Evolutionary conservation across 2,329 filamentous ascomycete species (phyloP).

Genomic region (Aspergillus eucalypticola): DNA sequence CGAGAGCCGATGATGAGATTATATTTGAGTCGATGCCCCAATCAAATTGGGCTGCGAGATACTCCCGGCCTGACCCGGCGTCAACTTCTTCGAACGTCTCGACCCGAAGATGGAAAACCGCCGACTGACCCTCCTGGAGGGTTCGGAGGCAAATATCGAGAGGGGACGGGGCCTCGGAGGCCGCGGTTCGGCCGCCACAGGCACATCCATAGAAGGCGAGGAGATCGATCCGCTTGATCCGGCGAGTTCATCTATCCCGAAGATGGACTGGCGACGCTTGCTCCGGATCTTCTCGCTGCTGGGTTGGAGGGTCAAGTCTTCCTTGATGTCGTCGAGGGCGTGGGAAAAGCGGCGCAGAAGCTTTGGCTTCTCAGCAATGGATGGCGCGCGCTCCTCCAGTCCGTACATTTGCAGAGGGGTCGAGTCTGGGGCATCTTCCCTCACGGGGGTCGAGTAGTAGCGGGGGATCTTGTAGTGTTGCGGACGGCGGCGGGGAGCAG

Average conservation of each 20-base stretch:
- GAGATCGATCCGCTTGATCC: slow-evolving; percentile 12
- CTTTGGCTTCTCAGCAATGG: slow-evolving; percentile 31
- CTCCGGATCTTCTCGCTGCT: slow-evolving; percentile 27
- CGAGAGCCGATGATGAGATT: slow-evolving; percentile 14
- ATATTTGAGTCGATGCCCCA: slow-evolving; percentile 33
- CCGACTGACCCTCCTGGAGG: slow-evolving; percentile 26
- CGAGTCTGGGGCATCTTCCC: slow-evolving; percentile 28
- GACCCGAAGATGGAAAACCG: slow-evolving; percentile 31
- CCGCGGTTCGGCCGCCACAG: slow-evolving; percentile 17
- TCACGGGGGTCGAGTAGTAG: slow-evolving; percentile 38
- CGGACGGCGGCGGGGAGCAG: slow-evolving; percentile 25
- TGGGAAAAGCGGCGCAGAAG: slow-evolving; percentile 36
- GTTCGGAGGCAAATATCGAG: slow-evolving; percentile 31
- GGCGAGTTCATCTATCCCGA: slow-evolving; percentile 18
- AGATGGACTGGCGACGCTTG: slow-evolving; percentile 30
- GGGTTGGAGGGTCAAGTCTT: slow-evolving; percentile 31
- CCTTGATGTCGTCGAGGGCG: slow-evolving; percentile 38
- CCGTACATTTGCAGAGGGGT: slow-evolving; percentile 37
- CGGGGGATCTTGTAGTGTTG: slow-evolving; percentile 30
- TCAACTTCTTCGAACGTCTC: slow-evolving; percentile 20
- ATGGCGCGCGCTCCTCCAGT: slow-evolving; percentile 36
- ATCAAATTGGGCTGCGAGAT: slow-evolving; percentile 39
- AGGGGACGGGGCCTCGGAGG: slow-evolving; percentile 23
- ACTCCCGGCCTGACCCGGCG: slow-evolving; percentile 19
- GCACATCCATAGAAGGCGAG: slow-evolving; percentile 16